These are phyloP conservation scores for Termitomyces sp. DNA, from an alignment of 768 basidiomycete genomes.

Conservation along the genomic window DNA sequence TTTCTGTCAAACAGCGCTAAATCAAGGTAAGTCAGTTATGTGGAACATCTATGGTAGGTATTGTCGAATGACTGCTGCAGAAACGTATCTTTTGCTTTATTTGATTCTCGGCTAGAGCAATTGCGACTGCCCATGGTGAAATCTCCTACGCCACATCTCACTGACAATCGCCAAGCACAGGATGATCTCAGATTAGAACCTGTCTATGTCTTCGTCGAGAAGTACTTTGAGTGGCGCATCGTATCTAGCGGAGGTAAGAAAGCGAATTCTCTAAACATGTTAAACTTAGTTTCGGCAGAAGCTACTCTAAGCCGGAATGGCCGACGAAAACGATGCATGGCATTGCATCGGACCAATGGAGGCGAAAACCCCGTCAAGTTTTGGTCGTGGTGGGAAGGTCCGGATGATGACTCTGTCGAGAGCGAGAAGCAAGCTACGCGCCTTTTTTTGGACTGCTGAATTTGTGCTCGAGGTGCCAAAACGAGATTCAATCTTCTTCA, in stretches of 20 bases:
- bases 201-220: conserved; percentile 36
- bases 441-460: conserved; percentile 3
- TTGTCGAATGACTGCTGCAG: neutral
- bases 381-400: conserved; percentile 14
- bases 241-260: conserved; percentile 36
- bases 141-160: conserved; percentile 14
- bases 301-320: neutral
- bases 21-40: conserved; percentile 1
- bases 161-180: neutral
- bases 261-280: neutral
- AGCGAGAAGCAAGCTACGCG: conserved; percentile 1
- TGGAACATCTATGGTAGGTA: neutral
- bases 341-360: neutral
- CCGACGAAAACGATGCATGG: conserved; percentile 5
- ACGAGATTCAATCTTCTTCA: neutral
- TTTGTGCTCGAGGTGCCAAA: neutral
- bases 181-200: conserved; percentile 22
- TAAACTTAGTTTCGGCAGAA: neutral
- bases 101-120: conserved; percentile 54
- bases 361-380: neutral
- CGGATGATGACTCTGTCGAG: neutral
- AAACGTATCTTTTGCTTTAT: conserved; percentile 40
- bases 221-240: conserved; percentile 51
- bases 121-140: conserved; percentile 45
- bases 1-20: conserved; percentile 5